Percentiles rank a stretch among this genome's conserved stretches.
Evolutionary conservation across 352 stramenopile genomes (phyloP).

Genomic region (Globisporangium middletonii): DNA sequence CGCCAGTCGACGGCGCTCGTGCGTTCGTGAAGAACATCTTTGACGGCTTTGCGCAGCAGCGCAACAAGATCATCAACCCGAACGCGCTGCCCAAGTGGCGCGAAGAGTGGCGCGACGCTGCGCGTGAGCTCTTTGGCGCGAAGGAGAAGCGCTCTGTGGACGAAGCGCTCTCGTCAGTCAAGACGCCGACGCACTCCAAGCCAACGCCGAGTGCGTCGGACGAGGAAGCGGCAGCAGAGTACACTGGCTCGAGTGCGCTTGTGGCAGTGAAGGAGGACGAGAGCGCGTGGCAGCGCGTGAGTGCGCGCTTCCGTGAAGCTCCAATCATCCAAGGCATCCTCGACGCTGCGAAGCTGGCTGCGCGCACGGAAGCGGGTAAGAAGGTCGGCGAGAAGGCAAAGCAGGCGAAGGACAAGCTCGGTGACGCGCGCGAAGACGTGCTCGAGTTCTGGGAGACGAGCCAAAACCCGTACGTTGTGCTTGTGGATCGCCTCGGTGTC

Average conservation of each 20-base stretch:
- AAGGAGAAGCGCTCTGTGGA: conserved; percentile 70
- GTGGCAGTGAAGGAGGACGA: conserved; percentile 91
- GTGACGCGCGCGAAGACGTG: conserved; percentile 76
- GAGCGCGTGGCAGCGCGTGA: conserved; percentile 93
- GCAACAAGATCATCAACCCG: conserved; percentile 56
- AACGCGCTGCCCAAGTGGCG: conserved; percentile 38
- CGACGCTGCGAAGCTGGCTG: conserved; percentile 73
- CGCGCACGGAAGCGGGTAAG: conserved; percentile 68
- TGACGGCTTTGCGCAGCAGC: conserved; percentile 34
- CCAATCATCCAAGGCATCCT: conserved; percentile 93
- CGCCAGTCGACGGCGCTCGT: conserved; percentile 25
- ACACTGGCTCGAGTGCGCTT: conserved; percentile 68
- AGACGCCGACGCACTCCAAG: conserved; percentile 36
- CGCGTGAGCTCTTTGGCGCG: conserved; percentile 73
- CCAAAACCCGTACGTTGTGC: conserved; percentile 91
- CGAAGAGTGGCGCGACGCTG: conserved; percentile 65
- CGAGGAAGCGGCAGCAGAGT: conserved; percentile 40
- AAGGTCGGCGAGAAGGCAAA: conserved; percentile 69
- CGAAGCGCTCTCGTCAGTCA: conserved; percentile 65
- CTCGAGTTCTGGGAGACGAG: conserved; percentile 97
- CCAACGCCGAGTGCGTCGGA: conserved; percentile 20
- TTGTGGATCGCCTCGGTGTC: neutral
- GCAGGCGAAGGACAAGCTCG: conserved; percentile 73
- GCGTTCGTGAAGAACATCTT: conserved; percentile 63
- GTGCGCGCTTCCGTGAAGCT: conserved; percentile 89